Base-by-base conservation (phyloP, 2,329 filamentous ascomycete genomes). In the Leptosphaerulina australis region DNA sequence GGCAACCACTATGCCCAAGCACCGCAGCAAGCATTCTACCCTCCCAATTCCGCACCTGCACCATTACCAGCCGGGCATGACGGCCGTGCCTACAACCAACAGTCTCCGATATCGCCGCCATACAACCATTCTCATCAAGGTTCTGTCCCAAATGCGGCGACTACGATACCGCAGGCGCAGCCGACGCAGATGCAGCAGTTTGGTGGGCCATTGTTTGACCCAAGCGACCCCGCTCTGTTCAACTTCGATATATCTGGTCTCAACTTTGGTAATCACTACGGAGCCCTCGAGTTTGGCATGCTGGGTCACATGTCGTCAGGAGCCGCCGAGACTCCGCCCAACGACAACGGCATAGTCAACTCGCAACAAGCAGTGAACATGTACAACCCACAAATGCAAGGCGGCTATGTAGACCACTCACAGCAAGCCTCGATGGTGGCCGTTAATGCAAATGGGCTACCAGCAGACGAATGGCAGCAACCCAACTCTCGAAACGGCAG, bases 181-280 rank as follows among this genome's bases (percentile, higher is more conserved):
- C 67, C 72, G 29, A 60, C 69, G 17, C 73, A 72, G 24, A 64
- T 71, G 50, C 71, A 72, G 30, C 73, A 76, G 5, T 83, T 83
- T 60, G 80, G 77, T 26, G 76, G 78, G 4, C 73, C 81, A 0
- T 80, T 95, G 22, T 96, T 97, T 66, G 92, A 97, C 62, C 90
- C 91, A 0, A 94, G 90, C 68, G 94, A 97, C 69, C 91, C 92
- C 3, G 89, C 91, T 0, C 77, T 96, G 46, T 97, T 95, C 81
- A 97, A 97, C 70, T 96, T 97, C 72, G 92, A 97, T 70, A 84
- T 97, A 9, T 91, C 95, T 46, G 91, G 91, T 51, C 83, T 97
- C 70, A 94, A 94, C 70, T 99, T 97, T 72, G 92, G 91, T 47
- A 97, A 94, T 69, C 91, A 96, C 58, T 99, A 97, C 68, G 93